Evolutionary conservation across 2,329 filamentous ascomycete genomes (phyloP).

Genomic region (Cladosporium oxysporum): DNA sequence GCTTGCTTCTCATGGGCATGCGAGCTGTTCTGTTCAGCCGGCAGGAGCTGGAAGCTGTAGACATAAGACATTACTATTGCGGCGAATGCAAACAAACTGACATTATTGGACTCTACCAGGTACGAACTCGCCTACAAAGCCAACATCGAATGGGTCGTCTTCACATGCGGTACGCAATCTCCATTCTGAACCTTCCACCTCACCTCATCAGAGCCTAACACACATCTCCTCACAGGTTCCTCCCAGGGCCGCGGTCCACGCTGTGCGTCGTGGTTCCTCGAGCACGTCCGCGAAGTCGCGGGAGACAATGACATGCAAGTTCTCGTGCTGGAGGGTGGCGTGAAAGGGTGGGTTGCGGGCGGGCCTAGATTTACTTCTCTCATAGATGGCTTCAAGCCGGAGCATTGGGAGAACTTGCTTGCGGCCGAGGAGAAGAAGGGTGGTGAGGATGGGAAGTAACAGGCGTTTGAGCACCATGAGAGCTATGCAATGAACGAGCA

Average conservation of each 20-base stretch:
- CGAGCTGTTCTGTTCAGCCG: background rate
- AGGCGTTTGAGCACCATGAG: background rate
- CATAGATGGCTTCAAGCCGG: constrained; percentile 44
- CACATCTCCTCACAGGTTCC: background rate
- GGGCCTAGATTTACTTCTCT: constrained; percentile 41
- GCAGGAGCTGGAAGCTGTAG: background rate
- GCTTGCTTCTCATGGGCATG: background rate
- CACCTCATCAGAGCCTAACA: background rate
- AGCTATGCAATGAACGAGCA: background rate
- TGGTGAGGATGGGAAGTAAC: background rate
- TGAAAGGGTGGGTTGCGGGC: constrained; percentile 49
- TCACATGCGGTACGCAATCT: constrained; percentile 43
- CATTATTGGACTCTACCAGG: background rate
- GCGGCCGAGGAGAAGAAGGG: constrained; percentile 24
- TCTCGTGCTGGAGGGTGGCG: constrained; percentile 45
- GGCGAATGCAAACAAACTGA: too few relatives aligned
- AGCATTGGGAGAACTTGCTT: constrained; percentile 45
- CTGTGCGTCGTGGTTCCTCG: constrained; percentile 41
- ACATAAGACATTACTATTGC: too few relatives aligned
- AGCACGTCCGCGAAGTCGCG: constrained; percentile 36
- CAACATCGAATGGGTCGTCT: constrained; percentile 48
- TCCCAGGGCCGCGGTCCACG: constrained; percentile 34
- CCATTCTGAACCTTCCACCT: constrained; percentile 26
- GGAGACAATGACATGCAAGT: constrained; percentile 44
- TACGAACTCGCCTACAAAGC: constrained; percentile 48